Conservation (phyloP, 2,329 filamentous ascomycete species). For the Dactylonectria estremocensis region DNA sequence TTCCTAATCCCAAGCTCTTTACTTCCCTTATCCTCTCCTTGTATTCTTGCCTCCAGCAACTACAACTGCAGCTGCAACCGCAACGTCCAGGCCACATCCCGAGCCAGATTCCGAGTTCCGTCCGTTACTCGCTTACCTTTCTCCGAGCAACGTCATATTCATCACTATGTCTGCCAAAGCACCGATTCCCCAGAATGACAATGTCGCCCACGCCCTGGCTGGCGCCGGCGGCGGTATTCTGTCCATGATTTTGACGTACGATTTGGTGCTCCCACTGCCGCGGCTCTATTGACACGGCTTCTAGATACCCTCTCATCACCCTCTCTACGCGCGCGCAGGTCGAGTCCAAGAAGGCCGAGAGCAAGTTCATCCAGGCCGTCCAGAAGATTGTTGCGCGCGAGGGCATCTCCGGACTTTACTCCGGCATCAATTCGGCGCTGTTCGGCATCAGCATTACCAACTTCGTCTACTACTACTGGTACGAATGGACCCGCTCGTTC, state of each 20-base stretch:
- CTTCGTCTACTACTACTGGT: slow-evolving; percentile 99
- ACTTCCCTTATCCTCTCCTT: slow-evolving; percentile 17
- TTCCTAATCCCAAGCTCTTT: slow-evolving; percentile 8
- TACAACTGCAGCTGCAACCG: slow-evolving; percentile 1
- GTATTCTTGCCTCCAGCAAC: slow-evolving; percentile 11
- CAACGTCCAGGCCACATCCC: not conserved
- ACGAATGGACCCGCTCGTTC: slow-evolving; percentile 93
- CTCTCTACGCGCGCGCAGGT: slow-evolving; percentile 98
- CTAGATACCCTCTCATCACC: slow-evolving; percentile 94
- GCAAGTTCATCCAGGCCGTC: slow-evolving; percentile 86
- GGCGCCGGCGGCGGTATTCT: slow-evolving; percentile 94
- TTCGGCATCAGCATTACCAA: slow-evolving; percentile 99
- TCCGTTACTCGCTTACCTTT: slow-evolving; percentile 4
- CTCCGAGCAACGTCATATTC: not conserved
- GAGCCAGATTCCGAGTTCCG: slow-evolving; percentile 5
- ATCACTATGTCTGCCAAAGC: slow-evolving; percentile 65
- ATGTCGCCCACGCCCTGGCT: slow-evolving; percentile 94
- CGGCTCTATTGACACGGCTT: slow-evolving; percentile 24
- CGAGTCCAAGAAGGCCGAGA: slow-evolving; percentile 93
- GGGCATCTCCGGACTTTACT: slow-evolving; percentile 89
- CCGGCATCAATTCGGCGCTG: slow-evolving; percentile 92
- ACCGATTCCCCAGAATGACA: slow-evolving; percentile 89
- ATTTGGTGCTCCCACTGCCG: slow-evolving; percentile 7
- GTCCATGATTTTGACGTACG: slow-evolving; percentile 94
- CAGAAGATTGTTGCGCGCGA: slow-evolving; percentile 92